A percentile compares a stretch with the other conserved stretches of the same genome.
These are phyloP conservation scores for Nepenthes mirabilis DNA, from an alignment of 148 eudicot species.

Conservation along the genomic window DNA sequence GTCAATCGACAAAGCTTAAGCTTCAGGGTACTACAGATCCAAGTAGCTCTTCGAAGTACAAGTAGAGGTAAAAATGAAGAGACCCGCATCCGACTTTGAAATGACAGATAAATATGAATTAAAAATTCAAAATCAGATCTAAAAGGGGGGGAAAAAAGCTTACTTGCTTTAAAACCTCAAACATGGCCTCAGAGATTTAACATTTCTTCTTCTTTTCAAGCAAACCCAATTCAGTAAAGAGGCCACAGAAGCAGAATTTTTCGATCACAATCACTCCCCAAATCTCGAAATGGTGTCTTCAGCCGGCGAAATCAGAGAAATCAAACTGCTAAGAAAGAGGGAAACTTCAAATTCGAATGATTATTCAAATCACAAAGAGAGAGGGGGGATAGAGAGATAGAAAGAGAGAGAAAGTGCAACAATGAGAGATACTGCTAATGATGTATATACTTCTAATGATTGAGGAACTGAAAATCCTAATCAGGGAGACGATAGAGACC, in stretches of 20 bases:
- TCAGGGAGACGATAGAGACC: slow-evolving; percentile 30
- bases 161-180: slow-evolving; percentile 31
- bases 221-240: slow-evolving; percentile 22
- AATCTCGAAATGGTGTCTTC: slow-evolving; percentile 3
- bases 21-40: slow-evolving; percentile 30
- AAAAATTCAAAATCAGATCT: slow-evolving; percentile 27
- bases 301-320: slow-evolving; percentile 6
- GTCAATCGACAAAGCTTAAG: slow-evolving; percentile 11
- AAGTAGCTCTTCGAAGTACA: slow-evolving; percentile 10
- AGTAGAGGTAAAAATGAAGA: background rate
- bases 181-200: slow-evolving; percentile 31
- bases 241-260: slow-evolving; percentile 4
- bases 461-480: slow-evolving; percentile 16
- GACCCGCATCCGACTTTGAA: background rate
- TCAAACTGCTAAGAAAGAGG: background rate
- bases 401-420: background rate
- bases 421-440: slow-evolving; percentile 2
- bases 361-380: background rate
- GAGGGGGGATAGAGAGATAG: background rate
- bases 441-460: slow-evolving; percentile 15
- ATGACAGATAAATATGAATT: slow-evolving; percentile 3
- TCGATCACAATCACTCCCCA: slow-evolving; percentile 7
- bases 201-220: slow-evolving; percentile 16
- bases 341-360: too few species aligned
- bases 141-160: slow-evolving; percentile 11